Evolutionary conservation across 1,284 basidiomycete genomes (phyloP).

Genomic region (Fistulinella staudtii): DNA sequence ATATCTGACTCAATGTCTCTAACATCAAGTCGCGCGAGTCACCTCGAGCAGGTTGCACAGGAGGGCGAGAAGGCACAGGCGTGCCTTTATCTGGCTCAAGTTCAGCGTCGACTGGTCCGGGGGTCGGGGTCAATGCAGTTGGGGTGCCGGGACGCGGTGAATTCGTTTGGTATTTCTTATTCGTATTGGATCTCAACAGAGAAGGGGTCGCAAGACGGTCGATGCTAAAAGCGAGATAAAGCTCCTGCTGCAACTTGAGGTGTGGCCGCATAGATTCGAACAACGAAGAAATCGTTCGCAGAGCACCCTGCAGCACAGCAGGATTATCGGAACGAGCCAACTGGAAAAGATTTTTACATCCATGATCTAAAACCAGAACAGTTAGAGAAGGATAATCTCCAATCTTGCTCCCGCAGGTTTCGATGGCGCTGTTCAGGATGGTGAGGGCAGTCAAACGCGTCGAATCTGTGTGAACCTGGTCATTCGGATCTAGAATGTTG

Average conservation of each 20-base stretch:
- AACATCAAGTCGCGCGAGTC: constrained; percentile 89
- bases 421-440: constrained; percentile 87
- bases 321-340: constrained; percentile 88
- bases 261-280: constrained; percentile 86
- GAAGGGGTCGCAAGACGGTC: constrained; percentile 76
- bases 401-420: constrained; percentile 77
- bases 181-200: constrained; percentile 24
- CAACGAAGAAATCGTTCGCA: constrained; percentile 85
- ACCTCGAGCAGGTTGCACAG: constrained; percentile 76
- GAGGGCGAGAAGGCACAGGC: constrained; percentile 50
- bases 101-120: constrained; percentile 43
- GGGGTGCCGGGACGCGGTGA: constrained; percentile 63
- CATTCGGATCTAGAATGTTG: constrained; percentile 92
- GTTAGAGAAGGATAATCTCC: constrained; percentile 72
- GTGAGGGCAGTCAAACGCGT: constrained; percentile 88
- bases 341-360: constrained; percentile 95
- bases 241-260: constrained; percentile 95
- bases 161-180: constrained; percentile 31
- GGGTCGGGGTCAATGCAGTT: constrained; percentile 40
- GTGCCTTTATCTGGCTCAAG: constrained; percentile 49
- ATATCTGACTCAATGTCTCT: constrained; percentile 83
- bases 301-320: constrained; percentile 71
- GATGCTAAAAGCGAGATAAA: constrained; percentile 91
- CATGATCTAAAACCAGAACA: constrained; percentile 77
- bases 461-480: constrained; percentile 94